Evolutionary conservation across 768 basidiomycete species (phyloP).

Genomic region (Amanita pseudoporphyria): DNA sequence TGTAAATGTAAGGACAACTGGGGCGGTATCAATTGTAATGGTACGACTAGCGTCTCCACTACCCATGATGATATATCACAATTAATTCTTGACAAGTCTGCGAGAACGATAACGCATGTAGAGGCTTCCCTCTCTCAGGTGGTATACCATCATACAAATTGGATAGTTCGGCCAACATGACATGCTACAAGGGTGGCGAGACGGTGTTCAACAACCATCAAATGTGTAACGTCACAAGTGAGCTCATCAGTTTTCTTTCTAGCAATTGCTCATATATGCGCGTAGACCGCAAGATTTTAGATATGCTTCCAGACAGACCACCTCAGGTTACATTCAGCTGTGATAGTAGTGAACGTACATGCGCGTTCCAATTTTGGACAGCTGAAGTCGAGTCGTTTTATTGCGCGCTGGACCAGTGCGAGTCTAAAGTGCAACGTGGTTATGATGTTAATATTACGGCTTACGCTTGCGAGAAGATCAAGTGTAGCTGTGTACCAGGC

Average conservation of each 20-base stretch:
- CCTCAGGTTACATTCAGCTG: constrained; percentile 98
- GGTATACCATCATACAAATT: constrained; percentile 27
- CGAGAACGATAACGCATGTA: constrained; percentile 70
- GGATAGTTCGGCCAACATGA: constrained; percentile 22
- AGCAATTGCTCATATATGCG: neutral
- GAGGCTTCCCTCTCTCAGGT: constrained; percentile 61
- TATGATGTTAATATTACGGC: constrained; percentile 63
- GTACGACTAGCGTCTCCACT: constrained; percentile 27
- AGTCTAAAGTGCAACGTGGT: constrained; percentile 32
- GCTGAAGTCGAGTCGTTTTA: constrained; percentile 93
- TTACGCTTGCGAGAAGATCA: constrained; percentile 76
- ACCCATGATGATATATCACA: neutral
- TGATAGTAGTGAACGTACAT: constrained; percentile 48
- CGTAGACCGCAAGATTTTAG: constrained; percentile 88
- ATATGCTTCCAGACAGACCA: constrained; percentile 79
- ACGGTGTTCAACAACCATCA: constrained; percentile 95
- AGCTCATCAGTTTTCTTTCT: constrained; percentile 19
- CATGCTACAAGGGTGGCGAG: constrained; percentile 21
- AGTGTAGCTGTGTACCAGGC: constrained; percentile 89
- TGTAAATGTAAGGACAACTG: constrained; percentile 94
- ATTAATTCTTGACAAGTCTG: constrained; percentile 52
- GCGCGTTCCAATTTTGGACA: constrained; percentile 98
- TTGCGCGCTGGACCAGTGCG: constrained; percentile 74
- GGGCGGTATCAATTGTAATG: constrained; percentile 96
- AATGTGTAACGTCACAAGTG: constrained; percentile 98